Conservation (phyloP, 2,329 filamentous ascomycete species). For the Septoria petroselini region DNA sequence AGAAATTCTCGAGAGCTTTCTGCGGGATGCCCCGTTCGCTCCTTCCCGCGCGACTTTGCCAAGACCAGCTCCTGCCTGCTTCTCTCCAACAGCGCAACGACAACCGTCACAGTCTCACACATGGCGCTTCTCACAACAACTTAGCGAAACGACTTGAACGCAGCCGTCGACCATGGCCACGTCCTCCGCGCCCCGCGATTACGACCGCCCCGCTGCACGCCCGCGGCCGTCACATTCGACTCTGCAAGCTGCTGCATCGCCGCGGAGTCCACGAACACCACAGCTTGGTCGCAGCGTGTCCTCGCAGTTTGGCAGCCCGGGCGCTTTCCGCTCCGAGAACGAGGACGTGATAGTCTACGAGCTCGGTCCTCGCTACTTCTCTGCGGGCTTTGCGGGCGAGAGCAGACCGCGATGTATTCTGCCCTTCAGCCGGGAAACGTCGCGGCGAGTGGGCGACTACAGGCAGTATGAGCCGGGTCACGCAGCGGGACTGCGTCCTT, state of each 20-base stretch:
- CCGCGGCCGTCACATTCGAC: conserved; percentile 22
- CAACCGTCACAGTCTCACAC: too few relatives aligned
- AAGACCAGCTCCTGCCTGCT: neutral
- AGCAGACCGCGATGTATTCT: conserved; percentile 67
- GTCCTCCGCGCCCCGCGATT: conserved; percentile 4
- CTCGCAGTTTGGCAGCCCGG: conserved; percentile 57
- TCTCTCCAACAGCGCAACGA: too few relatives aligned
- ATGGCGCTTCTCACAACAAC: too few relatives aligned
- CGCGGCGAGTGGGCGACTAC: conserved; percentile 78
- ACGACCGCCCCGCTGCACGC: conserved; percentile 19
- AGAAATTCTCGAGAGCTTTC: conserved; percentile 1
- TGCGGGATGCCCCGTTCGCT: too few relatives aligned
- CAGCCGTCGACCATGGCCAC: conserved; percentile 23
- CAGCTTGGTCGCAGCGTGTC: conserved; percentile 60
- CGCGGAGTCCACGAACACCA: conserved; percentile 48
- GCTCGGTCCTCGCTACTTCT: conserved; percentile 72
- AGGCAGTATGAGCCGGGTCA: conserved; percentile 45
- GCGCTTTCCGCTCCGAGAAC: conserved; percentile 60
- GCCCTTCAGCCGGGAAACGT: conserved; percentile 70
- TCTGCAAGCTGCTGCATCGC: conserved; percentile 14
- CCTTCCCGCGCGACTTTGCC: neutral
- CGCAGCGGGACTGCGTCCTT: conserved; percentile 6
- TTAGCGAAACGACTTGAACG: too few relatives aligned
- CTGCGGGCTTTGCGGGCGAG: conserved; percentile 84
- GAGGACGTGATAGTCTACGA: conserved; percentile 85